Conservation (phyloP, 176 grass and related monocot species). For the Oryza rufipogon region DNA sequence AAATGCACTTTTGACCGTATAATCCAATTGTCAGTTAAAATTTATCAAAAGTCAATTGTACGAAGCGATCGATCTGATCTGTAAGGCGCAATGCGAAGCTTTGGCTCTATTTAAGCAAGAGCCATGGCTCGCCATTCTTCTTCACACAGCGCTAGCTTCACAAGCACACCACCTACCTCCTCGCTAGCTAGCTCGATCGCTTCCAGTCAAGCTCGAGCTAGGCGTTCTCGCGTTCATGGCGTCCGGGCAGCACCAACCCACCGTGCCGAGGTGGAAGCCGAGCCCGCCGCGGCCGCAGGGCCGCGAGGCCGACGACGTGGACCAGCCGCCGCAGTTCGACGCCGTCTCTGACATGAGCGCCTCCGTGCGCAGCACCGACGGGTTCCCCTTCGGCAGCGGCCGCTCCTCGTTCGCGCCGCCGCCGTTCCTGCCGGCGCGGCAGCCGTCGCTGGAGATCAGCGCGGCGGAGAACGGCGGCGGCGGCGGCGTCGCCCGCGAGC, state of each 20-base stretch:
- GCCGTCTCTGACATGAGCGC: slow-evolving; percentile 21
- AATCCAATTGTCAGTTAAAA: not conserved
- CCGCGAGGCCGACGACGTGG: not conserved
- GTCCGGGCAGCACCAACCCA: slow-evolving; percentile 21
- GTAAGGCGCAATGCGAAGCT: not conserved
- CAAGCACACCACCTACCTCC: not conserved
- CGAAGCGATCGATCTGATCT: not conserved
- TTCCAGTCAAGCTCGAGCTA: too few relatives aligned
- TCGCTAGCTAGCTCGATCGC: not conserved
- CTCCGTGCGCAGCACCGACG: slow-evolving; percentile 46
- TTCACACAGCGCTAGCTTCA: not conserved
- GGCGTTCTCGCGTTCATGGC: slow-evolving; percentile 18
- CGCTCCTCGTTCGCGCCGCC: slow-evolving; percentile 33
- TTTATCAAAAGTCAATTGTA: not conserved
- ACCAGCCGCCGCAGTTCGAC: not conserved
- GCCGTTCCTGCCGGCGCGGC: slow-evolving; percentile 18
- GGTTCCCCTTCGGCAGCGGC: slow-evolving; percentile 65
- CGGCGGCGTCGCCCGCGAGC: not conserved
- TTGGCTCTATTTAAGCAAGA: slow-evolving; percentile 40
- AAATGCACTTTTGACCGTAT: not conserved
- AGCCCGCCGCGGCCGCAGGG: slow-evolving; percentile 35
- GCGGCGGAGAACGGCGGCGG: slow-evolving; percentile 13
- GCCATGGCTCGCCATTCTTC: not conserved
- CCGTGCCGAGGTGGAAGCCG: slow-evolving; percentile 77
- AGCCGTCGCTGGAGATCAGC: slow-evolving; percentile 37